Base-by-base conservation (phyloP, 2,329 filamentous ascomycete species). In the Endocalyx cinctus region DNA sequence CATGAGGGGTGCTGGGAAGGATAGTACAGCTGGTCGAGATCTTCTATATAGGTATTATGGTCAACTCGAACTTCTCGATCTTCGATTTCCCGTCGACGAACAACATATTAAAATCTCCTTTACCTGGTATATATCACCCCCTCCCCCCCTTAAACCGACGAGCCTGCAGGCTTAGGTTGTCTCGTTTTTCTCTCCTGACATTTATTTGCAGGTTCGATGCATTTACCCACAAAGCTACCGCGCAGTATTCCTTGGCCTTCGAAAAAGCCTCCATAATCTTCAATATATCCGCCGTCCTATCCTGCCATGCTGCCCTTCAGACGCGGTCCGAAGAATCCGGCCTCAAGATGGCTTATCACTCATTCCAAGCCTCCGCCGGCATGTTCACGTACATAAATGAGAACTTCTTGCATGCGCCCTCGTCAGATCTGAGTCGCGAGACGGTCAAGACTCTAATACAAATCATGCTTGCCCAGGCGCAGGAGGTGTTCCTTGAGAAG, bases 381-480 rank as follows among this genome's bases (percentile, higher is more conserved):
- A 98, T 98, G 92, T 98, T 97, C 62, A 97, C 90, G 33, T 98
- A 98, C 55, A 98, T 98, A 67, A 98, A 98, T 63, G 92, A 98
- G 65, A 98, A 98, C 66, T 98, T 98, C 58, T 70, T 98, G 22
- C 92, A 98, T 54, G 92, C 92, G 2, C 92, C 94, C 1, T 96
- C 89, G 7, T 89, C 87, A n/a, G 92, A 98, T 55, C 66, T 98
- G 29, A 97, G 89, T 58, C 72, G 92, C 40, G 90, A 98, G 31
- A 98, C 92, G 0, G 87, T 98, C 52, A 96, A 96, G 66, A 88
- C 87, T 0, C 64, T 98, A 45, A 97, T 98, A 55, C 77, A 82
- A 32, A 79, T 98, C 39, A 97, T 87, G 74, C 76, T 98, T 35
- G 94, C 90, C 2, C 92, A 98, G 61, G 90, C 85, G 4, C 94